A percentile compares a stretch with the other conserved stretches of the same genome.
These are phyloP conservation scores for Pseudozyma flocculosa DNA, from an alignment of 1,284 basidiomycete genomes.

Conservation along the genomic window DNA sequence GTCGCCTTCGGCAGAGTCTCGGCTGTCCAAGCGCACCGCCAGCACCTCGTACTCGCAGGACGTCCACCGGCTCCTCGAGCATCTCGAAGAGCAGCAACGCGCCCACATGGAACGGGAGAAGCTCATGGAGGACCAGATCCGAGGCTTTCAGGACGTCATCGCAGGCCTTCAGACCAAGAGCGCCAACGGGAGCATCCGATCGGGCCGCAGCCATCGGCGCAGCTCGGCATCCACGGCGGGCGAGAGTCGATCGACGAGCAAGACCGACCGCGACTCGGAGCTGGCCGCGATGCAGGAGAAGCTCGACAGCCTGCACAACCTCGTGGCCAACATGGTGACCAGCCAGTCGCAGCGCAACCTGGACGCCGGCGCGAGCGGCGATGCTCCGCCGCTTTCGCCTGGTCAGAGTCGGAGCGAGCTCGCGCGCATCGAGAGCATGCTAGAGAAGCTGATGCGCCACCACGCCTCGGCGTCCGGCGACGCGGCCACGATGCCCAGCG, in stretches of 20 bases:
- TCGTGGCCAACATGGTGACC: slow-evolving; percentile 35
- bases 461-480: slow-evolving; percentile 8
- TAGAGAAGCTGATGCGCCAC: slow-evolving; percentile 30
- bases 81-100: slow-evolving; percentile 39
- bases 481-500: slow-evolving; percentile 16
- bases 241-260: slow-evolving; percentile 13
- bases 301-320: slow-evolving; percentile 40
- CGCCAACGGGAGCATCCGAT: slow-evolving; percentile 12
- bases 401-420: slow-evolving; percentile 5
- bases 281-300: slow-evolving; percentile 46
- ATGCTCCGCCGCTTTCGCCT: neutral
- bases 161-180: slow-evolving; percentile 29
- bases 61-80: slow-evolving; percentile 34
- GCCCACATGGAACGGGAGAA: slow-evolving; percentile 27
- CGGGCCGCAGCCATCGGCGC: slow-evolving; percentile 1
- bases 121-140: slow-evolving; percentile 38
- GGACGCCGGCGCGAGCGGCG: neutral
- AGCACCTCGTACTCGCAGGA: slow-evolving; percentile 23
- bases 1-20: slow-evolving; percentile 10
- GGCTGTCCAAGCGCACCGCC: slow-evolving; percentile 29
- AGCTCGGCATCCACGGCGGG: slow-evolving; percentile 4
- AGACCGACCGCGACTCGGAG: slow-evolving; percentile 19
- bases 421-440: slow-evolving; percentile 25
- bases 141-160: slow-evolving; percentile 35
- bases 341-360: slow-evolving; percentile 2